A percentile compares a stretch with the other conserved stretches of the same genome.
phyloP scores from a whole-genome alignment of 495 filamentous ascomycete species.

The Hapsidospora chrysogenum region DNA sequence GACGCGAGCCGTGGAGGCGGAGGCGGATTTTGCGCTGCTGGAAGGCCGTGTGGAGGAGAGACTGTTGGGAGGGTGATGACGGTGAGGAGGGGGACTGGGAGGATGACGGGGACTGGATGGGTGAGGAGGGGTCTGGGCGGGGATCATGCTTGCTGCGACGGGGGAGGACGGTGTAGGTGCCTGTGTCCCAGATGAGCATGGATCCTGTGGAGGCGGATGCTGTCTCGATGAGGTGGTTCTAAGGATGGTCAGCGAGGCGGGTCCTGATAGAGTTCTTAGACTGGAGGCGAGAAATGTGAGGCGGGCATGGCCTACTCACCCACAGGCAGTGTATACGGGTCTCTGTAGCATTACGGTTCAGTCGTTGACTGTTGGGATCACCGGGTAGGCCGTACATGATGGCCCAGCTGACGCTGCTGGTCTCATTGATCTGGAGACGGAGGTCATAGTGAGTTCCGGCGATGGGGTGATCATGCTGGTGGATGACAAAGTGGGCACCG shows the following conservation, averaged over 20 bases:
- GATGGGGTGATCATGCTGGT: conserved; percentile 55
- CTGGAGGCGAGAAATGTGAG: background rate
- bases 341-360: conserved; percentile 48
- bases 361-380: conserved; percentile 37
- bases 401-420: conserved; percentile 46
- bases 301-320: conserved; percentile 25
- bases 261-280: background rate
- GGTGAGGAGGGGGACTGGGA: conserved; percentile 12
- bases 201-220: conserved; percentile 41
- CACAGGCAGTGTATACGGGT: conserved; percentile 50
- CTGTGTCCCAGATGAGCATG: conserved; percentile 56
- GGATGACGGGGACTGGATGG: conserved; percentile 17
- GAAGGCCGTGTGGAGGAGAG: conserved; percentile 38
- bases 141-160: conserved; percentile 11
- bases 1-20: conserved; percentile 38
- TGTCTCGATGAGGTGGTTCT: conserved; percentile 55
- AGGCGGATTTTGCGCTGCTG: conserved; percentile 43
- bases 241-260: background rate
- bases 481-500: conserved; percentile 46
- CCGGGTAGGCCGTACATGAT: conserved; percentile 53
- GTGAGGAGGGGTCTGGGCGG: conserved; percentile 11
- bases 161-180: conserved; percentile 43
- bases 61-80: conserved; percentile 22
- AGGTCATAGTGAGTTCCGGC: conserved; percentile 50
- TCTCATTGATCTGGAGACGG: conserved; percentile 45